Evolutionary conservation across 345 rosid genomes (phyloP), one percentile per base, ranked within the genome.

Genomic region (Fremontodendron californicum): DNA sequence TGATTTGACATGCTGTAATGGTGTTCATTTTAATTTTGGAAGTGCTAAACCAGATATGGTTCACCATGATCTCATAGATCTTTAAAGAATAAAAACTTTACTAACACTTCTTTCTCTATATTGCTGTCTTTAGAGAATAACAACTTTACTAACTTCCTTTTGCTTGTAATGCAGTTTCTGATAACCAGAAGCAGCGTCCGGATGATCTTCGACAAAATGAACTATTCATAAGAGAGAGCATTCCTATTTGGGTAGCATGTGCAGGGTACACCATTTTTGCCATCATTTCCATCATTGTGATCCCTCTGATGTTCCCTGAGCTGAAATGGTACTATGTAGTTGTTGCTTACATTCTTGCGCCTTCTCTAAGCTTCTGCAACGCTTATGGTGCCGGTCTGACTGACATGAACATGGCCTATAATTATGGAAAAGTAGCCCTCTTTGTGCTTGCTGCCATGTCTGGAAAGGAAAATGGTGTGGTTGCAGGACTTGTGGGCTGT

Each of bases 401-500:
- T 0, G 99, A 93, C 85, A 94, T 96, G 95, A 96, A 94, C 88
- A 92, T 96, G 98, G 94, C 94, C 57, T 94, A 87, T 80, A 96
- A 92, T 75, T 94, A 96, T 8, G 99, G 98, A 37, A 92, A 96
- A 85, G 97, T 93, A 0, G 97, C 97, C 0, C 94, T 96, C 58
- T 93, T 96, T 62, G 84, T 90, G 68, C 89, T 96, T 7, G 95
- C 99, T 0, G 93, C 99, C 1, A 45, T 93, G 48, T 84, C 93
- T 0, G 91, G 95, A 2, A 83, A 88, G 65, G 76, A 85, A 3
- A 82, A 89, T 0, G 98, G 97, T 0, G 98, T 96, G 29, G 94
- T 90, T 29, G 98, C 98, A 0, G 97, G 97, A 71, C 94, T 94
- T 16, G 89, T 94, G 0, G 99, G 94, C 35, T 94, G 98, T 77